Base-by-base conservation (phyloP, 176 grass and related monocot species). In the Rhynchospora pubera region DNA sequence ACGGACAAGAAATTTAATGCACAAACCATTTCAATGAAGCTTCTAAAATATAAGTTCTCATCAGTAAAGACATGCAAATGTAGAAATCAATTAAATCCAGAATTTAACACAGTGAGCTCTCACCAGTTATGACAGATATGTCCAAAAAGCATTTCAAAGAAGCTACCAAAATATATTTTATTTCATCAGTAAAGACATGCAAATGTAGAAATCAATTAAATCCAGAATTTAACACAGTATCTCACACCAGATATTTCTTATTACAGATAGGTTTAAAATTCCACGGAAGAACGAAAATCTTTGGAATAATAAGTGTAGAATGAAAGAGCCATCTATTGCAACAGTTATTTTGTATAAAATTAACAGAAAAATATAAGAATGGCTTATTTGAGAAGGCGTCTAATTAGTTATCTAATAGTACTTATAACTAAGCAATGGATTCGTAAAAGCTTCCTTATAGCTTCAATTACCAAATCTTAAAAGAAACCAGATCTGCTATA, bases 1-100 rank as follows among this genome's bases (percentile, higher is more conserved):
- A 61, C 48, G 18, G 12, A 81, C 59, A 64, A 81, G 4, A 26
- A 62, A 51, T 47, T 65, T 28, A 81, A 81, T 65, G 58, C 79
- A 65, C 57, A 34, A 26, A 39, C 34, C 42, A 47, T 1, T 15
- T 42, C 22, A 62, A 62, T 16, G 16, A 58, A 59, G 6, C 42
- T 56, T 15, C 24, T 15, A 77, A 59, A 62, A 50, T 79, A 79
- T 39, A 79, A 44, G 34, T 45, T 65, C 22, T 30, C 18, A 26
- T 75, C 5, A 30, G 5, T 75, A 75, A 53, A 53, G 47, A 30
- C 71, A 15, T 16, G 43, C 57, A 64, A 11, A 14, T 62, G 46
- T 15, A 14, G 43, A 64, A 46, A 81, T 81, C 77, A 28, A 48
- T n/a, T 1, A 45, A 9, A 81, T 52, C 12, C 22, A 19, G 71